Conservation (phyloP, 176 grass and related monocot species). For the Musa schizocarpa region DNA sequence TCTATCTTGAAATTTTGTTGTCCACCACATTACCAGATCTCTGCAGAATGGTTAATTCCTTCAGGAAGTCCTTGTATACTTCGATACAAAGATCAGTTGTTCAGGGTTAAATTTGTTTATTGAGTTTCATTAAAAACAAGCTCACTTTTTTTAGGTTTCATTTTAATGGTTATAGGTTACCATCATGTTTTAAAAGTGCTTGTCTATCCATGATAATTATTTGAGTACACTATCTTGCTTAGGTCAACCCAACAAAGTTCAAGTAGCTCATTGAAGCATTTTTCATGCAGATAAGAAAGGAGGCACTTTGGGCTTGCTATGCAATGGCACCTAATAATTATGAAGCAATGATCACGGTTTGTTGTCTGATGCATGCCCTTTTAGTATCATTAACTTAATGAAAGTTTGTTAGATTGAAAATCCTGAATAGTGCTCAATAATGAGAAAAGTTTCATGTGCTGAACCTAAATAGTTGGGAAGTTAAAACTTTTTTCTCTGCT, state of each 20-base stretch:
- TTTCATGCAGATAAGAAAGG: constrained; percentile 65
- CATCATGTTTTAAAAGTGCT: neutral
- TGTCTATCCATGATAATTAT: neutral
- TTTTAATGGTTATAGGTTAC: too few species aligned
- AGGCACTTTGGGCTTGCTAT: constrained; percentile 95
- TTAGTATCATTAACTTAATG: constrained; percentile 23
- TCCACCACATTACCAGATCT: too few species aligned
- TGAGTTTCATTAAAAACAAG: too few species aligned
- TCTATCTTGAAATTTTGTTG: too few species aligned
- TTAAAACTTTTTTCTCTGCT: neutral
- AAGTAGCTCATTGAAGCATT: neutral
- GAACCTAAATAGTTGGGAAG: neutral
- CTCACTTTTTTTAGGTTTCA: too few species aligned
- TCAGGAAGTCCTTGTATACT: too few species aligned
- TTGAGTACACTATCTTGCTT: neutral
- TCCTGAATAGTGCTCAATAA: neutral
- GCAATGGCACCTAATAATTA: constrained; percentile 65
- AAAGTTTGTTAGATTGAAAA: neutral
- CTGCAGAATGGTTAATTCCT: too few species aligned
- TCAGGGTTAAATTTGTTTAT: too few species aligned
- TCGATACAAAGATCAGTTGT: too few species aligned
- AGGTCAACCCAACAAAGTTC: neutral
- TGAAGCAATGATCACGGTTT: constrained; percentile 94
- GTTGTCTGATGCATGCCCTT: constrained; percentile 23
- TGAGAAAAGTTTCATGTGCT: neutral